Conservation (phyloP, 805 yeast species). For the Blastobotrys peoriensis region DNA sequence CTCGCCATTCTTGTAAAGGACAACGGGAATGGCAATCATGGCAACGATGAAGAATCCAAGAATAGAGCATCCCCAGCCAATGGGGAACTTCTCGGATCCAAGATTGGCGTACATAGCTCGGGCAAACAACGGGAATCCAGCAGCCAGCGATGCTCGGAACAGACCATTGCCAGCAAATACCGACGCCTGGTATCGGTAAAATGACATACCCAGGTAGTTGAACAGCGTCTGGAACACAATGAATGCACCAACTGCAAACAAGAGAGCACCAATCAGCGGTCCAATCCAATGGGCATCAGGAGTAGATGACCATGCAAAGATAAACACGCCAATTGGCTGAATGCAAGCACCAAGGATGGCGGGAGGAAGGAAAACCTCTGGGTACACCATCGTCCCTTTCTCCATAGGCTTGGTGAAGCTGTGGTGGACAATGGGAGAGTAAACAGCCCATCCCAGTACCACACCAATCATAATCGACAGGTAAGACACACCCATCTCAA, state of each 20-base stretch:
- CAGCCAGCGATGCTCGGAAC: constrained; percentile 44
- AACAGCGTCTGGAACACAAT: constrained; percentile 47
- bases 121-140: constrained; percentile 55
- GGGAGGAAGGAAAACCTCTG: constrained; percentile 3
- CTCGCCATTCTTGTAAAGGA: constrained; percentile 46
- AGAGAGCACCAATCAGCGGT: constrained; percentile 39
- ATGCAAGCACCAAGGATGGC: constrained; percentile 38
- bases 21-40: constrained; percentile 48
- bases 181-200: constrained; percentile 45
- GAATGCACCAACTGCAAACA: constrained; percentile 38
- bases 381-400: constrained; percentile 2
- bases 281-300: constrained; percentile 41
- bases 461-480: constrained; percentile 41
- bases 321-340: constrained; percentile 40
- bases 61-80: constrained; percentile 47
- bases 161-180: constrained; percentile 51
- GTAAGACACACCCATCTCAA: constrained; percentile 43
- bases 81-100: constrained; percentile 39
- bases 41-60: constrained; percentile 38
- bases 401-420: constrained; percentile 3
- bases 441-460: constrained; percentile 14
- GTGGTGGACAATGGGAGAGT: constrained; percentile 4
- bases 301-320: constrained; percentile 47
- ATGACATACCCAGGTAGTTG: constrained; percentile 44
- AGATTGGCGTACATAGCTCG: constrained; percentile 43